Evolutionary conservation across 1,284 basidiomycete genomes (phyloP).

Genomic region (Coniophora puteana): DNA sequence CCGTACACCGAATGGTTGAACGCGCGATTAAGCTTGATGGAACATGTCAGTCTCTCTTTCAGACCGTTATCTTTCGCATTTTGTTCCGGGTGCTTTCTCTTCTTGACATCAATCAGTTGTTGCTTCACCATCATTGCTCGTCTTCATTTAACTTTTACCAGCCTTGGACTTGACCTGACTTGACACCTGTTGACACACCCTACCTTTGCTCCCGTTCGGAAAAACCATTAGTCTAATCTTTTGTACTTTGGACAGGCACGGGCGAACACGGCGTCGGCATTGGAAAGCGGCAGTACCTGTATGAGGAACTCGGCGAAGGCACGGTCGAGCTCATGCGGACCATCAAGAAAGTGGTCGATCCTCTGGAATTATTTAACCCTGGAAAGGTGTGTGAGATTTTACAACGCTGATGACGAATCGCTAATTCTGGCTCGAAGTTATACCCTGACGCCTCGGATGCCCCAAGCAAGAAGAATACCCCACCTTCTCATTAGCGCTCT

Average conservation of each 20-base stretch:
- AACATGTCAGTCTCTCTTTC: conserved; percentile 52
- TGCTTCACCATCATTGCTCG: too few species aligned
- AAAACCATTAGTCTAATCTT: not conserved
- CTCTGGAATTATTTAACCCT: conserved; percentile 78
- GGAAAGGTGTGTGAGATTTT: conserved; percentile 57
- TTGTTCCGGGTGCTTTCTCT: conserved; percentile 19
- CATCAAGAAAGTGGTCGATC: conserved; percentile 77
- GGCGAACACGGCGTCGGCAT: conserved; percentile 89
- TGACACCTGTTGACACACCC: too few species aligned
- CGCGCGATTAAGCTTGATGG: conserved; percentile 75
- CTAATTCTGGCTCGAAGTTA: not conserved
- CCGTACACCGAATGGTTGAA: conserved; percentile 66
- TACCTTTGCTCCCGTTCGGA: not conserved
- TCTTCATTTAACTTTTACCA: too few species aligned
- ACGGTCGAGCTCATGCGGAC: conserved; percentile 85
- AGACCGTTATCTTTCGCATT: conserved; percentile 18
- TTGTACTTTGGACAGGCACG: conserved; percentile 40
- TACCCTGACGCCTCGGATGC: too few species aligned
- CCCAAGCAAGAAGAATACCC: too few species aligned
- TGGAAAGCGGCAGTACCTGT: conserved; percentile 76
- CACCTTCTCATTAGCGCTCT: too few species aligned
- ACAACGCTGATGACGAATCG: not conserved
- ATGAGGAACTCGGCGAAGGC: conserved; percentile 75
- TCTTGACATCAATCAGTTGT: too few species aligned
- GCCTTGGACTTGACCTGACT: too few species aligned